Conservation (phyloP, 73 alveolate species). For the Paramecium bursaria region DNA sequence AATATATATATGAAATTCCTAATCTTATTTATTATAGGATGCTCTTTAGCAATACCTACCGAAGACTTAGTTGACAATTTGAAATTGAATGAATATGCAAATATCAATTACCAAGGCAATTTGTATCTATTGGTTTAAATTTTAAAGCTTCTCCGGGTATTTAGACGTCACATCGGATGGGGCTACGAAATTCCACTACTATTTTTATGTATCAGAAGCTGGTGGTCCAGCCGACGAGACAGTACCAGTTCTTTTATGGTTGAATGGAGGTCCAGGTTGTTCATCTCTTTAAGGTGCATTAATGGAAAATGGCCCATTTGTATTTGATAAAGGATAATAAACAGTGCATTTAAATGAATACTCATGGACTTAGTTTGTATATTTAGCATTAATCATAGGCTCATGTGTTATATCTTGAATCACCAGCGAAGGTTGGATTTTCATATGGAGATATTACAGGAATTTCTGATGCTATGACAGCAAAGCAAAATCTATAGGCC, state of each 20-base stretch:
- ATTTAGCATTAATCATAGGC: slow-evolving; percentile 38
- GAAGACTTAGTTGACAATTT: slow-evolving; percentile 41
- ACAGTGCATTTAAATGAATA: slow-evolving; percentile 72
- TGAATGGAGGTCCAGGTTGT: slow-evolving; percentile 99
- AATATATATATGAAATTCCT: no score
- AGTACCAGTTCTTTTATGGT: slow-evolving; percentile 77
- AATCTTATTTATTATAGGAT: no score
- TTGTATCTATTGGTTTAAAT: background rate
- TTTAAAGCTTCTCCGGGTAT: slow-evolving; percentile 40
- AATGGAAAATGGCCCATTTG: slow-evolving; percentile 90
- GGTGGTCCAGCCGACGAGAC: no score
- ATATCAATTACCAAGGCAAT: slow-evolving; percentile 18
- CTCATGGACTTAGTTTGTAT: slow-evolving; percentile 81
- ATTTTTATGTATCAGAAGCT: no score
- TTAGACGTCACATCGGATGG: slow-evolving; percentile 14
- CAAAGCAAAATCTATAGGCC: slow-evolving; percentile 81
- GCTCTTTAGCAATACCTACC: slow-evolving; percentile 8
- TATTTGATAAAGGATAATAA: slow-evolving; percentile 66
- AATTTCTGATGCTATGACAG: slow-evolving; percentile 77
- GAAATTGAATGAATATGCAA: no score
- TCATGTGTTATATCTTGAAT: slow-evolving; percentile 87
- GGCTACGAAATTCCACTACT: slow-evolving; percentile 25
- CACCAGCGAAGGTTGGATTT: slow-evolving; percentile 91
- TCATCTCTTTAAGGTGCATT: slow-evolving; percentile 89
- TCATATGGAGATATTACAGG: slow-evolving; percentile 24